A percentile compares a stretch with the other conserved stretches of the same genome.
These are phyloP conservation scores for Globisporangium cystogenes DNA, from an alignment of 352 stramenopile species.

Conservation along the genomic window DNA sequence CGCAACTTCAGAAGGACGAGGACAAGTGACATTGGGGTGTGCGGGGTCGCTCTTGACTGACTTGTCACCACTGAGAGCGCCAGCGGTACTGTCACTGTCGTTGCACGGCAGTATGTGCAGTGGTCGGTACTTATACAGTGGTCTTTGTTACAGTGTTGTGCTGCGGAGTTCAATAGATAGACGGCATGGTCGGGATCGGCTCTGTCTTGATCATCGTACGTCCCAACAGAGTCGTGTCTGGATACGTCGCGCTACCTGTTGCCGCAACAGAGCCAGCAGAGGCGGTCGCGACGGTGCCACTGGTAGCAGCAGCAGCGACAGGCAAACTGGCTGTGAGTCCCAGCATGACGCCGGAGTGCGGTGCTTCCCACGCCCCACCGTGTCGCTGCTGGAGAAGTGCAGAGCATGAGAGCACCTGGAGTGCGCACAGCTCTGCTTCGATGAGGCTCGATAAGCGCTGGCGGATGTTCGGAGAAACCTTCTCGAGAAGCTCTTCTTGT, in stretches of 20 bases:
- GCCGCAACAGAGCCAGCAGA: too few relatives aligned
- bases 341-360: conserved; percentile 18
- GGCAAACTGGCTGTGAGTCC: conserved; percentile 11
- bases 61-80: too few relatives aligned
- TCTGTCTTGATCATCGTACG: conserved; percentile 52
- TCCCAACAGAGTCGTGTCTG: conserved; percentile 19
- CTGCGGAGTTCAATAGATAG: conserved; percentile 39
- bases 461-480: conserved; percentile 62
- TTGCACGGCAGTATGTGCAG: background rate
- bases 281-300: too few relatives aligned
- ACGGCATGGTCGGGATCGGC: conserved; percentile 40
- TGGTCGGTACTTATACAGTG: conserved; percentile 11
- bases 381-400: conserved; percentile 53
- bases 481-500: conserved; percentile 72
- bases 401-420: conserved; percentile 79
- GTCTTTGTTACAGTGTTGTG: conserved; percentile 5
- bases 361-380: conserved; percentile 8
- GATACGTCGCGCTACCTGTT: conserved; percentile 4
- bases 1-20: conserved; percentile 24
- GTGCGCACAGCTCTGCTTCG: conserved; percentile 69
- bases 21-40: conserved; percentile 6
- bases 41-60: background rate
- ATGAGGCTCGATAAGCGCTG: conserved; percentile 67
- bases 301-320: background rate
- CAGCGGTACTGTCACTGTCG: too few relatives aligned